A percentile compares a stretch with the other conserved stretches of the same genome.
phyloP scores from a whole-genome alignment of 1,284 basidiomycete genomes.

The Inonotus obliquus region DNA sequence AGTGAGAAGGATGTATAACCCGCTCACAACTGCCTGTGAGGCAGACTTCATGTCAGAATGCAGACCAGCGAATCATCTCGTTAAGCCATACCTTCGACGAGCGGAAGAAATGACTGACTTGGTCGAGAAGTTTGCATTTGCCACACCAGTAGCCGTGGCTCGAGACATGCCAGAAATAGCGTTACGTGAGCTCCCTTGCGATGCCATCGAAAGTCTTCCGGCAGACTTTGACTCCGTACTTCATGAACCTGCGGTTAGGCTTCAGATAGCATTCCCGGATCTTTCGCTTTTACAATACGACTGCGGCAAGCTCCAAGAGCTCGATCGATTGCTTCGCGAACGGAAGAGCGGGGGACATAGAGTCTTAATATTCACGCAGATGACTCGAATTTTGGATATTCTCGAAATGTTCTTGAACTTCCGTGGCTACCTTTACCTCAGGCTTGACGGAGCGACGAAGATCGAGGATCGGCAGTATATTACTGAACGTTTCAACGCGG shows the following conservation, averaged over 20 bases:
- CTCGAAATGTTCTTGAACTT: slow-evolving; percentile 91
- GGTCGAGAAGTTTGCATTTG: slow-evolving; percentile 79
- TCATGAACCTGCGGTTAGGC: slow-evolving; percentile 73
- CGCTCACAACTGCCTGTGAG: slow-evolving; percentile 42
- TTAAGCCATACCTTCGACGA: slow-evolving; percentile 66
- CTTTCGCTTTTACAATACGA: slow-evolving; percentile 91
- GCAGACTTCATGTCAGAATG: slow-evolving; percentile 22
- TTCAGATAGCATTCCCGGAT: slow-evolving; percentile 94
- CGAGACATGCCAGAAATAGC: slow-evolving; percentile 65
- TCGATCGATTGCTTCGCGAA: slow-evolving; percentile 75
- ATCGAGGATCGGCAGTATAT: slow-evolving; percentile 95
- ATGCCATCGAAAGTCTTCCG: slow-evolving; percentile 28
- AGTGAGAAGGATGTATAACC: slow-evolving; percentile 38
- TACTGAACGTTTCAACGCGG: slow-evolving; percentile 95
- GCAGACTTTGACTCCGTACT: slow-evolving; percentile 61
- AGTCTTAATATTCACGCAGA: slow-evolving; percentile 94
- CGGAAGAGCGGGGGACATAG: slow-evolving; percentile 87
- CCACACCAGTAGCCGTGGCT: slow-evolving; percentile 78
- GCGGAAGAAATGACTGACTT: slow-evolving; percentile 49
- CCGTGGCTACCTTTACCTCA: slow-evolving; percentile 90
- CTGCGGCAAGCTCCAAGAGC: slow-evolving; percentile 91
- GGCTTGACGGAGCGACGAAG: slow-evolving; percentile 92
- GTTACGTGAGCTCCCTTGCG: slow-evolving; percentile 37
- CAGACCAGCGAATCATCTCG: slow-evolving; percentile 36
- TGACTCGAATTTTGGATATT: slow-evolving; percentile 94